phyloP scores from a whole-genome alignment of 2,329 filamentous ascomycete genomes.

The Pseudocercospora musae region DNA sequence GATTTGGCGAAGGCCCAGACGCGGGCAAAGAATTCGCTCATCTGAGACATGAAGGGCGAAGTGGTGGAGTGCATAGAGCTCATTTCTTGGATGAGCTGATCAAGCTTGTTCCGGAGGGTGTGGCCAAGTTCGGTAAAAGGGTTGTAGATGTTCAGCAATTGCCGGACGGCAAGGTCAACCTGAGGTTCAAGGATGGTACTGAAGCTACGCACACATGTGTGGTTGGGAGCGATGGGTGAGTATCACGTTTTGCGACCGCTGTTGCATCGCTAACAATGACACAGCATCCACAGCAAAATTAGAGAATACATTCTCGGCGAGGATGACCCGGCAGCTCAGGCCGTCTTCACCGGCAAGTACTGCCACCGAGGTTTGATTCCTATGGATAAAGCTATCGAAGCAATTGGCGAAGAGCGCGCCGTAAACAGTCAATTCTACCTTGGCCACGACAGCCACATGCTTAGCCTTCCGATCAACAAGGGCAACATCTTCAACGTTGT shows the following conservation, averaged over 20 bases:
- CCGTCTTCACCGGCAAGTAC: constrained; percentile 56
- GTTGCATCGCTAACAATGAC: neutral
- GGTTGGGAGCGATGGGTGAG: constrained; percentile 30
- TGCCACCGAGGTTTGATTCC: constrained; percentile 60
- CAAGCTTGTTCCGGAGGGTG: constrained; percentile 44
- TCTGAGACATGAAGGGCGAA: constrained; percentile 18
- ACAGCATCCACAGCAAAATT: constrained; percentile 30
- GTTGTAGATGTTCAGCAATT: constrained; percentile 38
- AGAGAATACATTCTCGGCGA: constrained; percentile 12
- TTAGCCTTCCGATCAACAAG: constrained; percentile 51
- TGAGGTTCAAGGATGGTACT: constrained; percentile 35
- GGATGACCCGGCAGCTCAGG: constrained; percentile 42
- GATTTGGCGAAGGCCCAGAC: constrained; percentile 32
- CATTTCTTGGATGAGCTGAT: constrained; percentile 51
- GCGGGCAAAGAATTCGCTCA: constrained; percentile 29
- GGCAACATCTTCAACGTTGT: constrained; percentile 22
- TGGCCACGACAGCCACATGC: constrained; percentile 47
- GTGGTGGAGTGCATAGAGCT: constrained; percentile 43
- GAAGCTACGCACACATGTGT: constrained; percentile 29
- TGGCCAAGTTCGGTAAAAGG: constrained; percentile 38
- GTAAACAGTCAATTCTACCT: constrained; percentile 42
- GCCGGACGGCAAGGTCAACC: constrained; percentile 26
- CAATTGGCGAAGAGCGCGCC: constrained; percentile 50
- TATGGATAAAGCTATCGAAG: constrained; percentile 49
- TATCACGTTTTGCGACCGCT: neutral